Percentiles rank a stretch among this genome's conserved stretches.
Evolutionary conservation across 805 yeast species (phyloP).

Genomic region (Suhomyces kilbournensis): DNA sequence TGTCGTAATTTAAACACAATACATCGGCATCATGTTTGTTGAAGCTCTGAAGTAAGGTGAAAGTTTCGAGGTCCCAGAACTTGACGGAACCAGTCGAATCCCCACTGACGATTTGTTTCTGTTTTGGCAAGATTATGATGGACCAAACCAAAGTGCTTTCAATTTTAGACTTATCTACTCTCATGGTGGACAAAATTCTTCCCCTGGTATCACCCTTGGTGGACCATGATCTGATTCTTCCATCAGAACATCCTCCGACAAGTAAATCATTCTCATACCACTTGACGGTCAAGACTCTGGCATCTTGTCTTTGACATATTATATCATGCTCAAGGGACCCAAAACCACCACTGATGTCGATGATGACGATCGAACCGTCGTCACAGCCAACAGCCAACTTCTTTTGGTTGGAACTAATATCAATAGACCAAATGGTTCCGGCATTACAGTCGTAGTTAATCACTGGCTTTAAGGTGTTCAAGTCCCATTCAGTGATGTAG

Average conservation of each 20-base stretch:
- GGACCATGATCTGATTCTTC: slow-evolving; percentile 82
- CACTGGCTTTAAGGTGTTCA: slow-evolving; percentile 66
- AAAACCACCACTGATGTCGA: slow-evolving; percentile 83
- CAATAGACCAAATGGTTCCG: slow-evolving; percentile 89
- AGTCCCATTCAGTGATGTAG: slow-evolving; percentile 87
- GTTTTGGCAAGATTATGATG: slow-evolving; percentile 57
- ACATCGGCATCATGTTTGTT: slow-evolving; percentile 90
- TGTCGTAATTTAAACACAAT: slow-evolving; percentile 63
- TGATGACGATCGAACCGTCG: slow-evolving; percentile 82
- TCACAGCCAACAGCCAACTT: slow-evolving; percentile 90
- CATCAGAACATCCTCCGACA: slow-evolving; percentile 96
- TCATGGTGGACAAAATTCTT: slow-evolving; percentile 76
- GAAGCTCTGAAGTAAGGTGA: slow-evolving; percentile 77
- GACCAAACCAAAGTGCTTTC: slow-evolving; percentile 94
- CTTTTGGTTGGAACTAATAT: slow-evolving; percentile 57
- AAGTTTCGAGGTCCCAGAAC: slow-evolving; percentile 83
- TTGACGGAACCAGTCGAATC: slow-evolving; percentile 94
- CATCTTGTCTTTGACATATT: slow-evolving; percentile 78
- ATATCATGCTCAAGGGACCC: slow-evolving; percentile 75
- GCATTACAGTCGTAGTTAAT: slow-evolving; percentile 85
- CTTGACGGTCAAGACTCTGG: slow-evolving; percentile 72
- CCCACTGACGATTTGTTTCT: slow-evolving; percentile 83
- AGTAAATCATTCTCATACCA: slow-evolving; percentile 68
- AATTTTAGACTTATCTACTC: slow-evolving; percentile 82
- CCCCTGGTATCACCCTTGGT: slow-evolving; percentile 49